Conservation (phyloP, 768 basidiomycete species). For the Boletus reticulatus region DNA sequence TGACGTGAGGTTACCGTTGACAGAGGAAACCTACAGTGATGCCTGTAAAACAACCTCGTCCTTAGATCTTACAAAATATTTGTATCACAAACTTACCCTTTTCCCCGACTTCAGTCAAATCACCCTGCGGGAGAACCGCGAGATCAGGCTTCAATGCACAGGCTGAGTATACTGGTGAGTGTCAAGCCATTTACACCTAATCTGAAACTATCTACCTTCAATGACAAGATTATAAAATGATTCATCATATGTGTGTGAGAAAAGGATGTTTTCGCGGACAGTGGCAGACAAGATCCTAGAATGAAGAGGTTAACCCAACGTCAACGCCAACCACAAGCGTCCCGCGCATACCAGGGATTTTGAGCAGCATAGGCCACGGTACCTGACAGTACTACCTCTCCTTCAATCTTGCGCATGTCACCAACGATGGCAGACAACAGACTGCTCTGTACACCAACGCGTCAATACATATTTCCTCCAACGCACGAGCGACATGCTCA, state of each 20-base stretch:
- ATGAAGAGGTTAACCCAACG: neutral
- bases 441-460: constrained; percentile 48
- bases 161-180: constrained; percentile 38
- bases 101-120: constrained; percentile 83
- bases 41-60: constrained; percentile 27
- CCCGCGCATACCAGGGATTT: constrained; percentile 65
- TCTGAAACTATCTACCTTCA: constrained; percentile 49
- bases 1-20: too few relatives aligned
- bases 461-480: neutral
- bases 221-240: constrained; percentile 79
- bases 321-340: neutral
- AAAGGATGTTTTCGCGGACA: constrained; percentile 92
- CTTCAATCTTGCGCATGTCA: constrained; percentile 78
- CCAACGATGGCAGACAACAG: constrained; percentile 80
- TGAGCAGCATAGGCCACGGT: constrained; percentile 83
- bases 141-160: constrained; percentile 86
- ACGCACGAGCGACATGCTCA: constrained; percentile 17
- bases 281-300: constrained; percentile 80
- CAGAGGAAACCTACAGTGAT: too few relatives aligned
- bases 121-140: constrained; percentile 74
- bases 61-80: neutral
- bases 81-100: constrained; percentile 49
- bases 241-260: constrained; percentile 84
- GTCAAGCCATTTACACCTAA: neutral
- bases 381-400: constrained; percentile 67